Percentiles rank a stretch among this genome's conserved stretches.
Evolutionary conservation across 805 yeast species (phyloP).

Genomic region (Metschnikowia bowlesiae): DNA sequence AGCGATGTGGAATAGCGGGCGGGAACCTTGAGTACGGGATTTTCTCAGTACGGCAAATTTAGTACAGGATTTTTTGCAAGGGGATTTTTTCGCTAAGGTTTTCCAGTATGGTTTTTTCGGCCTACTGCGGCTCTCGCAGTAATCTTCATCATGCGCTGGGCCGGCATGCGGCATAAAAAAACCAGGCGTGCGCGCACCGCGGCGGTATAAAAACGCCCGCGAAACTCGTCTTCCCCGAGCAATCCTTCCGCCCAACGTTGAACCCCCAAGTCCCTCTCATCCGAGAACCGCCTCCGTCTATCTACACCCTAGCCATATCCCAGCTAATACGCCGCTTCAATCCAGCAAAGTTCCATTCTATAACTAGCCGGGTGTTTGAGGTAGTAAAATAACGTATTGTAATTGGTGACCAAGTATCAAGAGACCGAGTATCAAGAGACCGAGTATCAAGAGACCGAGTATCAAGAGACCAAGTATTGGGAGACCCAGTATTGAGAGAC

Average conservation of each 20-base stretch:
- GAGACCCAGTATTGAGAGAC: conserved; percentile 4
- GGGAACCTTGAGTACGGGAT: too few species aligned
- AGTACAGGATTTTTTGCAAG: neutral
- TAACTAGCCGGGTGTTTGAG: conserved; percentile 1
- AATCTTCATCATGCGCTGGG: neutral
- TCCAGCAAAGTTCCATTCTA: neutral
- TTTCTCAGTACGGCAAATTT: too few species aligned
- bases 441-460: conserved; percentile 11
- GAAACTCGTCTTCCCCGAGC: too few species aligned
- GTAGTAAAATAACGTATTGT: conserved; percentile 16
- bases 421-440: neutral
- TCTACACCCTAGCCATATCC: neutral
- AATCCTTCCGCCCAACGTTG: neutral
- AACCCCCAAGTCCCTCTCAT: neutral
- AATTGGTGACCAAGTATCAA: conserved; percentile 10
- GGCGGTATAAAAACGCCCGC: conserved; percentile 6
- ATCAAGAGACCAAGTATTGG: conserved; percentile 7
- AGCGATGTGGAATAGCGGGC: neutral
- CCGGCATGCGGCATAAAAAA: neutral
- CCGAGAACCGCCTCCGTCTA: neutral
- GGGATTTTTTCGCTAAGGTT: conserved; percentile 7
- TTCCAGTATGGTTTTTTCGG: conserved; percentile 5
- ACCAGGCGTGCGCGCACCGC: conserved; percentile 13
- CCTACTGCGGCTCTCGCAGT: conserved; percentile 1
- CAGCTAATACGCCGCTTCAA: neutral